Base-by-base conservation (phyloP, 345 rosid genomes). In the Syzygium oleosum region DNA sequence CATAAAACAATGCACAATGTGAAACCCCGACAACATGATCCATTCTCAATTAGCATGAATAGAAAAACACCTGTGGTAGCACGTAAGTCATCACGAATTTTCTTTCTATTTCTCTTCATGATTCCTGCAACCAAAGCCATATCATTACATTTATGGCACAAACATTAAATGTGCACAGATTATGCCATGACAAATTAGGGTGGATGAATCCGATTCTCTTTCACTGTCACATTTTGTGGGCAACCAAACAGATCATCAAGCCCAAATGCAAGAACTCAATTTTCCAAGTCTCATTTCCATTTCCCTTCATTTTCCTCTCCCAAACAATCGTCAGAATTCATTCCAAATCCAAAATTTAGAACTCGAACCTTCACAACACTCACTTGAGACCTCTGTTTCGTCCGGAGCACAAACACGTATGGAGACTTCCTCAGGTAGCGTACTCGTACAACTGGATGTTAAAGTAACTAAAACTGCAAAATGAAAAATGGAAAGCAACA, bases 351-450 rank as follows among this genome's bases (percentile, higher is more conserved):
- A 51, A 51, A 51, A 11, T 51, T 51, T 51, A 51, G 14, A 51
- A 51, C 52, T 51, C 52, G 11, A 51, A 51, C 51, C 52, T 51
- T 51, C 52, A 51, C 52, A 51, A 51, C 52, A 51, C 52, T 88
- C 87, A 94, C 99, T 98, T 94, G 92, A 21, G 99, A 98, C 49
- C n/a, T n/a, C n/a, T n/a, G n/a, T n/a, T n/a, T n/a, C n/a, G n/a
- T n/a, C n/a, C n/a, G n/a, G n/a, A n/a, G n/a, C n/a, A n/a, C n/a
- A n/a, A n/a, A n/a, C n/a, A n/a, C n/a, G 94, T 98, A 88, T 51
- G 14, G 52, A 51, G 52, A 12, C 4, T 51, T 51, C 52, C 52
- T 51, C n/a, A n/a, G n/a, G n/a, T n/a, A n/a, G n/a, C n/a, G n/a
- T n/a, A n/a, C n/a, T n/a, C 52, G 14, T 51, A 51, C 52, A 51